Percentiles rank a stretch among this genome's conserved stretches.
Evolutionary conservation across 2,329 filamentous ascomycete genomes (phyloP).

Genomic region (Fusarium metavorans): DNA sequence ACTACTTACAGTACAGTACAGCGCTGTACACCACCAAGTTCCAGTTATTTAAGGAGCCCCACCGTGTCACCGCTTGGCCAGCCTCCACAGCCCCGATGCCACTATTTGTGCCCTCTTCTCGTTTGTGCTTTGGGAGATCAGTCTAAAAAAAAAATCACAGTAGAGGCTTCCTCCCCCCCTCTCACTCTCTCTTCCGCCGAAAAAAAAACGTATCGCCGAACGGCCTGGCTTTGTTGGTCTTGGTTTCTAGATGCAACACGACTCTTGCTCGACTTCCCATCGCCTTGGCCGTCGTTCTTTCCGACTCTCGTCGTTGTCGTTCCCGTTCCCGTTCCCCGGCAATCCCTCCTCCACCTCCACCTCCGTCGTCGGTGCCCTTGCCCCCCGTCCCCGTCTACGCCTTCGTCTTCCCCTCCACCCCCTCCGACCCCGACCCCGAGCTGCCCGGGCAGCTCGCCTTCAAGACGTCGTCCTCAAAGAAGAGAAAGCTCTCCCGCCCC

Average conservation of each 20-base stretch:
- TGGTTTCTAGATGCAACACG: constrained; percentile 31
- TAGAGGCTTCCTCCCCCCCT: background rate
- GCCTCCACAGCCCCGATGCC: constrained; percentile 37
- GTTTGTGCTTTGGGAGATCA: constrained; percentile 14
- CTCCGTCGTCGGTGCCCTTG: constrained; percentile 15
- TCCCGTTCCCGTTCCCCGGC: constrained; percentile 11
- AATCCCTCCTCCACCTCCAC: constrained; percentile 5
- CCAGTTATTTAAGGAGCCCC: constrained; percentile 32
- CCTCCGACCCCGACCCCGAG: constrained; percentile 61
- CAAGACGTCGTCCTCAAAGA: constrained; percentile 81
- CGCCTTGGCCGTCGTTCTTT: constrained; percentile 17
- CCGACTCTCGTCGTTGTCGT: constrained; percentile 8
- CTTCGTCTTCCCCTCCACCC: constrained; percentile 28
- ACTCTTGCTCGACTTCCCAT: constrained; percentile 33
- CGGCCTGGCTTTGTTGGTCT: constrained; percentile 26
- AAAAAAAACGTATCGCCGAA: constrained; percentile 15
- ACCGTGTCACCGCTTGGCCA: constrained; percentile 36
- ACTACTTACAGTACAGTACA: background rate
- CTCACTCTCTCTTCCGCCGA: constrained; percentile 8
- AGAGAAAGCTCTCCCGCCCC: constrained; percentile 73
- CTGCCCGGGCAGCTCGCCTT: constrained; percentile 75
- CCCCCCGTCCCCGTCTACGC: constrained; percentile 30
- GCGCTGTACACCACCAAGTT: background rate
- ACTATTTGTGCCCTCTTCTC: constrained; percentile 27
- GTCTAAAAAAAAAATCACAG: constrained; percentile 28